These are phyloP conservation scores for Trichoderma sp. DNA, from an alignment of 2,329 filamentous ascomycete genomes.

Conservation along the genomic window DNA sequence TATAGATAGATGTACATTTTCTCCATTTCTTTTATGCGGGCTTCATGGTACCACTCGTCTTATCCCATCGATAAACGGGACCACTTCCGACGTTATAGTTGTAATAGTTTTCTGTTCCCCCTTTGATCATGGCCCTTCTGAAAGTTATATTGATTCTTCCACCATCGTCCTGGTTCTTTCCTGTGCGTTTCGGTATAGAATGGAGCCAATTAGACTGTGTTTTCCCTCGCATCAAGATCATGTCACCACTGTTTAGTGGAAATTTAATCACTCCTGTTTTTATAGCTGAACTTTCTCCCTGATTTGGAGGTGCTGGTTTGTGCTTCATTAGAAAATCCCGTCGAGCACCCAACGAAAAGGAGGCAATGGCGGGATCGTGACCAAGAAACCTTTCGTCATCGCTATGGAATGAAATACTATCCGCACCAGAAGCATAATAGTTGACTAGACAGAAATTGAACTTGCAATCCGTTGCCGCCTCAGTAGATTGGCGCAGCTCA, in stretches of 20 bases:
- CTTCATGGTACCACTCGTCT: constrained; percentile 49
- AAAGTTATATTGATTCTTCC: constrained; percentile 77
- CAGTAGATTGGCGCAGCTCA: constrained; percentile 58
- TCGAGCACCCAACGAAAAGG: constrained; percentile 67
- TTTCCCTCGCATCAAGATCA: constrained; percentile 72
- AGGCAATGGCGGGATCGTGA: constrained; percentile 66
- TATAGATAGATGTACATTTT: constrained; percentile 5
- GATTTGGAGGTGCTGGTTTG: constrained; percentile 53
- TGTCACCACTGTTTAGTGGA: constrained; percentile 64
- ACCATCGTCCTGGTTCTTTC: constrained; percentile 59
- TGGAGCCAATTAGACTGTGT: constrained; percentile 79
- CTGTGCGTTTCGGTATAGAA: constrained; percentile 71
- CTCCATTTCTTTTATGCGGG: constrained; percentile 19
- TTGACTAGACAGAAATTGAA: constrained; percentile 83
- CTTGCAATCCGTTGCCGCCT: constrained; percentile 60
- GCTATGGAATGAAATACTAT: constrained; percentile 76
- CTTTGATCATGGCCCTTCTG: constrained; percentile 65
- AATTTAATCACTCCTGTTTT: constrained; percentile 43
- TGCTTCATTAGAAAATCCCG: constrained; percentile 79
- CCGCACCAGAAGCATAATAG: constrained; percentile 74
- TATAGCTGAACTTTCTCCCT: constrained; percentile 6
- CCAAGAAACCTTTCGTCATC: constrained; percentile 80
- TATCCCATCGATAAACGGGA: constrained; percentile 66
- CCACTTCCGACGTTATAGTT: constrained; percentile 76
- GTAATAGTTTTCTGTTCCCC: constrained; percentile 79